Percentiles rank a stretch among this genome's conserved stretches.
These are phyloP conservation scores for Mycena citricolor DNA, from an alignment of 1,284 basidiomycete species.

Conservation along the genomic window DNA sequence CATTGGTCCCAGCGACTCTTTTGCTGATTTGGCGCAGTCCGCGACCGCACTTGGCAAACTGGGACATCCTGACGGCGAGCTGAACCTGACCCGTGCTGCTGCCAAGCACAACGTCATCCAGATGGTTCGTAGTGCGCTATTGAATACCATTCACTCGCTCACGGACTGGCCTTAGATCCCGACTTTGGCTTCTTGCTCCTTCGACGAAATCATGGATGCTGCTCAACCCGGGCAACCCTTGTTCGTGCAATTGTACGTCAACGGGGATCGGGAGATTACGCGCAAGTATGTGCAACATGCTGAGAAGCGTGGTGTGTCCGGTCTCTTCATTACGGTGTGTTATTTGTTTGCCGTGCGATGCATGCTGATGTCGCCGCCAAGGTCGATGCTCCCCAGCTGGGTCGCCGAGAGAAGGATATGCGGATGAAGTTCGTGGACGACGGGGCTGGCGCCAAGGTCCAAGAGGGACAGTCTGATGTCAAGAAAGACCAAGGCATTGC, in stretches of 20 bases:
- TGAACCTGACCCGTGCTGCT: conserved; percentile 83
- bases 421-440: conserved; percentile 91
- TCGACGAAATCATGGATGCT: conserved; percentile 85
- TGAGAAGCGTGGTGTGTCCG: conserved; percentile 81
- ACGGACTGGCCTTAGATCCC: conserved; percentile 58
- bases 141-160: not conserved
- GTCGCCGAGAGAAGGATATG: conserved; percentile 94
- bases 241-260: conserved; percentile 86
- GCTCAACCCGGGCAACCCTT: conserved; percentile 71
- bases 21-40: conserved; percentile 40
- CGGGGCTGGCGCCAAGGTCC: conserved; percentile 63
- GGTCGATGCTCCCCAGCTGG: conserved; percentile 91
- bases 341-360: no score
- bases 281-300: conserved; percentile 84
- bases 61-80: conserved; percentile 92
- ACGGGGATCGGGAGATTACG: conserved; percentile 80
- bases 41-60: conserved; percentile 86
- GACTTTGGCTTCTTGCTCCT: conserved; percentile 85
- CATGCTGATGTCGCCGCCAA: no score
- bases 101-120: conserved; percentile 81
- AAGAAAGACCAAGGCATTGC: conserved; percentile 74
- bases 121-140: conserved; percentile 58
- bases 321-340: conserved; percentile 72
- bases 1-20: not conserved
- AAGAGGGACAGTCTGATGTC: conserved; percentile 67